Evolutionary conservation across 2,329 filamentous ascomycete genomes (phyloP).

Genomic region (Phaeomoniella chlamydospora): DNA sequence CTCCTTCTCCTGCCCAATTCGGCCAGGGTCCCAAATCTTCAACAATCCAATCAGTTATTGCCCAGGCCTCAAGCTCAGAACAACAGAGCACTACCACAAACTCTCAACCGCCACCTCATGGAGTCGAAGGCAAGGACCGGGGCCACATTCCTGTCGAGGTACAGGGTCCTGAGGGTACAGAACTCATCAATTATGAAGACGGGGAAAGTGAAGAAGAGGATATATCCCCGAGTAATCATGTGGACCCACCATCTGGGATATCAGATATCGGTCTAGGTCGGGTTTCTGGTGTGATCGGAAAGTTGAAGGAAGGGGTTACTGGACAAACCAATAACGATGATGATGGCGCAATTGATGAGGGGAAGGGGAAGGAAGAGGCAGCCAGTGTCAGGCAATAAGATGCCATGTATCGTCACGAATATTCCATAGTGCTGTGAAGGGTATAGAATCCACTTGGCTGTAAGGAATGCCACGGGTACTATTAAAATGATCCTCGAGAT

Average conservation of each 20-base stretch:
- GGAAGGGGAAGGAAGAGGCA: conserved; percentile 13
- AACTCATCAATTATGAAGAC: neutral
- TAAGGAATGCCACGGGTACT: too few relatives aligned
- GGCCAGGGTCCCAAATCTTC: neutral
- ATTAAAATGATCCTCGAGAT: too few relatives aligned
- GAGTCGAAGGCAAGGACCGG: too few relatives aligned
- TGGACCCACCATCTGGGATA: neutral
- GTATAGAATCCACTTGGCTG: too few relatives aligned
- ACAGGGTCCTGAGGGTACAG: too few relatives aligned
- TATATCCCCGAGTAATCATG: neutral
- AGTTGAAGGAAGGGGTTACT: neutral
- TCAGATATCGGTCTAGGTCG: neutral
- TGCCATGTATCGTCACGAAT: too few relatives aligned
- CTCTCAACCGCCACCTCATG: too few relatives aligned
- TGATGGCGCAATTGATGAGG: conserved; percentile 9
- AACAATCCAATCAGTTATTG: neutral
- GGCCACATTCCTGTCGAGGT: too few relatives aligned
- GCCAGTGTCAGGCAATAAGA: too few relatives aligned
- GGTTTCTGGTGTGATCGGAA: neutral
- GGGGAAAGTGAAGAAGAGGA: neutral
- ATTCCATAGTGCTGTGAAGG: too few relatives aligned
- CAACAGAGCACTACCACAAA: too few relatives aligned
- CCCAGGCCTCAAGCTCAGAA: neutral
- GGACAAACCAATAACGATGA: conserved; percentile 12
- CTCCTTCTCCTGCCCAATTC: neutral